Conservation (phyloP, 352 stramenopile species). For the Phytophthora multivora region DNA sequence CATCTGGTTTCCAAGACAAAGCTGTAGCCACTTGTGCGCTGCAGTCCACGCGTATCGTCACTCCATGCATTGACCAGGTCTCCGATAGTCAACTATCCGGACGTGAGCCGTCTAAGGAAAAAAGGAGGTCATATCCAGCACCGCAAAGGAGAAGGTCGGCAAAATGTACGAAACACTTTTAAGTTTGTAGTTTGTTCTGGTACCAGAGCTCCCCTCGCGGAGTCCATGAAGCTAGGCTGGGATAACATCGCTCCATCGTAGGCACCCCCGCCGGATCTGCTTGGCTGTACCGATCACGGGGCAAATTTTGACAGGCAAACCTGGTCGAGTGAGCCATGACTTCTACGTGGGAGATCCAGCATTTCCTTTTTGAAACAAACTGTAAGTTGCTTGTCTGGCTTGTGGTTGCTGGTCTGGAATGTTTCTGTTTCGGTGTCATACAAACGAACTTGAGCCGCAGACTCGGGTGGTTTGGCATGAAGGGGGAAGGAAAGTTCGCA, state of each 20-base stretch:
- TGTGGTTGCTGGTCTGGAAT: too few species aligned
- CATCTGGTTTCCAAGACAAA: slow-evolving; percentile 18
- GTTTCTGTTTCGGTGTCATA: too few species aligned
- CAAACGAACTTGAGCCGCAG: too few species aligned
- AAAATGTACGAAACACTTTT: background rate
- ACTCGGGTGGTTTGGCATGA: slow-evolving; percentile 4
- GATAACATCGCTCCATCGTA: slow-evolving; percentile 6
- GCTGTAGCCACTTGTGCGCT: slow-evolving; percentile 20
- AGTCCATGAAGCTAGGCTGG: too few species aligned
- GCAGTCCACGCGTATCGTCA: slow-evolving; percentile 6
- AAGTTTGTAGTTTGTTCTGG: too few species aligned
- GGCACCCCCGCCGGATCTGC: slow-evolving; percentile 6
- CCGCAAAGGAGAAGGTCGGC: slow-evolving; percentile 2
- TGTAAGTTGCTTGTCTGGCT: too few species aligned
- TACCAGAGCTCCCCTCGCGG: too few species aligned
- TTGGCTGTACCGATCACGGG: slow-evolving; percentile 18
- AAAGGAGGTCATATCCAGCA: background rate
- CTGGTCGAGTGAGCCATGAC: slow-evolving; percentile 6
- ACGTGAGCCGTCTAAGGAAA: too few species aligned
- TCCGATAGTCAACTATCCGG: background rate
- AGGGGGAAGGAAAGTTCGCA: slow-evolving; percentile 23
- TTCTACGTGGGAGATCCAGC: slow-evolving; percentile 11
- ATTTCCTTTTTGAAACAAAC: too few species aligned
- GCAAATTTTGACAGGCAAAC: slow-evolving; percentile 29
- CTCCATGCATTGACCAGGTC: slow-evolving; percentile 1